A percentile compares a stretch with the other conserved stretches of the same genome.
Evolutionary conservation across 2,329 filamentous ascomycete species (phyloP).

Genomic region (Fusarium proliferatum): DNA sequence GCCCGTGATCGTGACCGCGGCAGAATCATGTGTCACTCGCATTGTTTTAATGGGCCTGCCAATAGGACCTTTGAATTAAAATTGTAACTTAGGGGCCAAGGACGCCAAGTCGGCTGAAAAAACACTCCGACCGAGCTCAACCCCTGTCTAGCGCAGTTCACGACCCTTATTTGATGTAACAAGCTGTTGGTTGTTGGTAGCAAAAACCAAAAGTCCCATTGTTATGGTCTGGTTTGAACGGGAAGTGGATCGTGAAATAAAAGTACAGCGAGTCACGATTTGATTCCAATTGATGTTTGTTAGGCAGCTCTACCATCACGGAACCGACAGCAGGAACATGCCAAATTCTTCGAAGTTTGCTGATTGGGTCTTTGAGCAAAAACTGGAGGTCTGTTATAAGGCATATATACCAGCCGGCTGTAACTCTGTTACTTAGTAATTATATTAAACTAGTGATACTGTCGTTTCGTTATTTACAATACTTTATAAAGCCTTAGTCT

Average conservation of each 20-base stretch:
- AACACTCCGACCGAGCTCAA: not conserved
- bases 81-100: not conserved
- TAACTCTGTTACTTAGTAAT: too few relatives aligned
- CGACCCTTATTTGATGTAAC: not conserved
- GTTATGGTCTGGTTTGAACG: too few relatives aligned
- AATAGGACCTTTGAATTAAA: not conserved
- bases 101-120: not conserved
- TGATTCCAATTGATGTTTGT: fast-evolving
- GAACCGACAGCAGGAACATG: too few relatives aligned
- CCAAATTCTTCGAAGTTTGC: too few relatives aligned
- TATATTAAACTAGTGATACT: too few relatives aligned
- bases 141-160: not conserved
- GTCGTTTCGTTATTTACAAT: fast-evolving
- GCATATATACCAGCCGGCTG: too few relatives aligned
- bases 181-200: not conserved
- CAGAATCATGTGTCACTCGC: not conserved
- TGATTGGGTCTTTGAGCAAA: too few relatives aligned
- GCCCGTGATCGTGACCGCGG: not conserved
- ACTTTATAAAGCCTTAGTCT: not conserved
- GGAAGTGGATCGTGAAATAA: not conserved
- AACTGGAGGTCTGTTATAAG: too few relatives aligned
- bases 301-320: not conserved
- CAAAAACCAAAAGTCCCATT: not conserved
- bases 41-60: not conserved
- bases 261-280: fast-evolving